phyloP scores from a whole-genome alignment of 176 grass and related monocot species.

The Aechmea fasciata region DNA sequence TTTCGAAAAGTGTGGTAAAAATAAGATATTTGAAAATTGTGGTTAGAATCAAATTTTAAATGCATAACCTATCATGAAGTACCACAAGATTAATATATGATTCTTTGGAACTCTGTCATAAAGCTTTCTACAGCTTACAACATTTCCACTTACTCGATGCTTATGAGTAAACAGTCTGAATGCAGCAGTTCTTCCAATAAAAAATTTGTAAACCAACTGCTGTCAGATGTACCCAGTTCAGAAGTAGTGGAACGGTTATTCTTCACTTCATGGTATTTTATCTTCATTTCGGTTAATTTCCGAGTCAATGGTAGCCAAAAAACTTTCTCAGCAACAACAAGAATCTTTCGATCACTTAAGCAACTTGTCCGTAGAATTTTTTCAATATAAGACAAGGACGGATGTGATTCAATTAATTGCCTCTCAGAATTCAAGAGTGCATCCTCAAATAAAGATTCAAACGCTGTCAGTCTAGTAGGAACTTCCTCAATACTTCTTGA shows the following conservation, averaged over 20 bases:
- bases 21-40: background rate
- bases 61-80: background rate
- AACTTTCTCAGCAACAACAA: conserved; percentile 48
- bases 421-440: conserved; percentile 27
- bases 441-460: conserved; percentile 42
- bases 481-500: conserved; percentile 34
- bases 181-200: conserved; percentile 25
- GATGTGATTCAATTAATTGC: conserved; percentile 44
- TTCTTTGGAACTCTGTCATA: conserved; percentile 8
- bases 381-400: conserved; percentile 45
- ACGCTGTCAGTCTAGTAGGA: conserved; percentile 41
- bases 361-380: conserved; percentile 36
- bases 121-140: conserved; percentile 1
- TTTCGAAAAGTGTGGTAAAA: no score
- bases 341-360: conserved; percentile 29
- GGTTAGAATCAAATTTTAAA: background rate
- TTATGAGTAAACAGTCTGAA: conserved; percentile 49
- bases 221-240: conserved; percentile 22
- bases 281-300: conserved; percentile 53
- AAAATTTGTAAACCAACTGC: conserved; percentile 24
- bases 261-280: conserved; percentile 30
- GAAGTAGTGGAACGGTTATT: conserved; percentile 11
- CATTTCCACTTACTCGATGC: conserved; percentile 43
- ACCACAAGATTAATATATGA: background rate
- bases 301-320: conserved; percentile 53